Conservation (phyloP, 23 red algal genomes). For the Gracilaria caudata region DNA sequence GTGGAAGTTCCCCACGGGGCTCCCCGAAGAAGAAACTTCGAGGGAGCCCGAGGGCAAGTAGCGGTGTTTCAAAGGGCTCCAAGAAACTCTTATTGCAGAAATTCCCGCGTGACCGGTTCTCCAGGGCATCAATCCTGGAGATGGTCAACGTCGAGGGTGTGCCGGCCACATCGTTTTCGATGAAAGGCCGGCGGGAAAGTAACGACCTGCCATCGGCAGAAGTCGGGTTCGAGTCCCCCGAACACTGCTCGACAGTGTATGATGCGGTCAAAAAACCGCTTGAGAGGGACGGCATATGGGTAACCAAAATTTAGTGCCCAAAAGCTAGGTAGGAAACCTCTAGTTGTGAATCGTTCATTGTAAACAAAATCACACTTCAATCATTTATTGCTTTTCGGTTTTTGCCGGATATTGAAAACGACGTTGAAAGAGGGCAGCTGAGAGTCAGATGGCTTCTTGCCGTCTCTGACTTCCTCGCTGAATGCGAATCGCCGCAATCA, state of each 20-base stretch:
- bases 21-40: background rate
- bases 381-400: no score
- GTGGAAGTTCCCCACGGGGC: background rate
- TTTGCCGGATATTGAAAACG: no score
- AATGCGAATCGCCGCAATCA: no score
- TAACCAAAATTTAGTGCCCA: background rate
- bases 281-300: background rate
- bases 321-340: no score
- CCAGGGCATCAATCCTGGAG: background rate
- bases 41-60: background rate
- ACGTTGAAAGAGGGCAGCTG: no score
- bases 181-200: background rate
- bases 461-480: no score
- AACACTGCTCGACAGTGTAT: background rate
- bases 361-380: no score
- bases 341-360: no score
- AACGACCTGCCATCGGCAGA: background rate
- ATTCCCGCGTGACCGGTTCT: background rate
- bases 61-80: background rate
- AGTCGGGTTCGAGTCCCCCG: background rate
- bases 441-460: no score
- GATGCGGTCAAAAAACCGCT: background rate
- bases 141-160: background rate
- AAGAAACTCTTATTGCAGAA: background rate
- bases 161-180: background rate